A percentile compares a stretch with the other conserved stretches of the same genome.
phyloP scores from a whole-genome alignment of 805 yeast genomes.

The Lipomyces lipofer region DNA sequence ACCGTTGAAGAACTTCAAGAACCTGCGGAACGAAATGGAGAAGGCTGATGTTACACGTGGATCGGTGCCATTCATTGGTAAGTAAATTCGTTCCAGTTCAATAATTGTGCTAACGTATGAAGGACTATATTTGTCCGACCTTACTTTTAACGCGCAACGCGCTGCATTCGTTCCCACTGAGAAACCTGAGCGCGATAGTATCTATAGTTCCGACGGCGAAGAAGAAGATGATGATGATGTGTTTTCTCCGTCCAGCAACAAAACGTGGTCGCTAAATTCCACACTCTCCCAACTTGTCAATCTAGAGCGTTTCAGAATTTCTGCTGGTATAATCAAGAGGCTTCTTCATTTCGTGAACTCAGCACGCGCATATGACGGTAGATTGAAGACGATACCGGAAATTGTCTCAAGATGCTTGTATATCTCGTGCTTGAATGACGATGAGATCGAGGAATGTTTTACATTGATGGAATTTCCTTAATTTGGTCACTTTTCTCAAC shows the following conservation, averaged over 20 bases:
- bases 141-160: constrained; percentile 70
- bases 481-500: background rate
- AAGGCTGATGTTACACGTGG: constrained; percentile 66
- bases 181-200: constrained; percentile 15
- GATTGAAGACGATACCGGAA: constrained; percentile 56
- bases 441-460: constrained; percentile 49
- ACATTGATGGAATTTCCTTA: constrained; percentile 40
- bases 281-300: constrained; percentile 51
- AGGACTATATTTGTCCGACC: constrained; percentile 75
- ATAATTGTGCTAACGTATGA: background rate
- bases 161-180: constrained; percentile 48
- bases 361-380: constrained; percentile 60
- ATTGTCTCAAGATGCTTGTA: constrained; percentile 81
- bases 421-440: constrained; percentile 69
- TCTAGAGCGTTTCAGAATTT: constrained; percentile 71
- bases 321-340: constrained; percentile 74
- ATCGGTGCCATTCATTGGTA: constrained; percentile 80
- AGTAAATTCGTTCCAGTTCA: no score
- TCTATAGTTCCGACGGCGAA: constrained; percentile 31
- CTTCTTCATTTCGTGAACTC: constrained; percentile 82
- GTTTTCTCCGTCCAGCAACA: background rate
- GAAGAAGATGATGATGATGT: constrained; percentile 31
- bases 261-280: background rate
- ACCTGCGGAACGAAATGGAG: constrained; percentile 63
- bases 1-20: constrained; percentile 70